Percentiles rank a stretch among this genome's conserved stretches.
Conservation (phyloP, 1,139 yeast genomes). For the Yamadazyma kanchanaburiensis region DNA sequence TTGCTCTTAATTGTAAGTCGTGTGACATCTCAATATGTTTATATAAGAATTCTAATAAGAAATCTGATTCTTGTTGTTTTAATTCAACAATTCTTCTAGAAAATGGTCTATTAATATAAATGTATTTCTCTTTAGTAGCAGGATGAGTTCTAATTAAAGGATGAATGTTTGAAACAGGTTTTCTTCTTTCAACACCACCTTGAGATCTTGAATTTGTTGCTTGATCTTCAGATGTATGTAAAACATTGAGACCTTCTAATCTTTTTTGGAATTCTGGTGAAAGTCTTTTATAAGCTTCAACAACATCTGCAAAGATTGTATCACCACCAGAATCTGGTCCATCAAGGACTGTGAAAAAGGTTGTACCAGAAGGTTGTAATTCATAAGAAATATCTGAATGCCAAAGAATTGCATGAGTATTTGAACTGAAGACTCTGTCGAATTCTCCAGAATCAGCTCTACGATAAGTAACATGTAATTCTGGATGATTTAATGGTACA, state of each 20-base stretch:
- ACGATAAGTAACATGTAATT: constrained; percentile 59
- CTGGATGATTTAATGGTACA: constrained; percentile 54
- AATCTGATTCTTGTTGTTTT: constrained; percentile 61
- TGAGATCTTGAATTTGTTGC: constrained; percentile 50
- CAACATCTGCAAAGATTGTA: constrained; percentile 59
- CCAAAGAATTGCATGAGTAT: constrained; percentile 43
- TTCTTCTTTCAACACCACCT: constrained; percentile 65
- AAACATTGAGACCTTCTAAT: constrained; percentile 53
- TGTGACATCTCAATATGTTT: constrained; percentile 44
- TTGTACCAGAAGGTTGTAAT: constrained; percentile 62
- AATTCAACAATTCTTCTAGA: constrained; percentile 61
- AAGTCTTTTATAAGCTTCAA: constrained; percentile 61
- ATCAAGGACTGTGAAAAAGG: constrained; percentile 55
- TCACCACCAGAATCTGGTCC: constrained; percentile 71
- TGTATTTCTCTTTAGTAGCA: constrained; percentile 57
- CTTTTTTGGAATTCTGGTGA: constrained; percentile 58
- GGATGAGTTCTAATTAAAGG: constrained; percentile 71
- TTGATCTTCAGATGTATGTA: constrained; percentile 69
- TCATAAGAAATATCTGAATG: constrained; percentile 71
- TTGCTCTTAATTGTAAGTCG: constrained; percentile 40
- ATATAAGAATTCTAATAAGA: constrained; percentile 50
- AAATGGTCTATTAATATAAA: constrained; percentile 60
- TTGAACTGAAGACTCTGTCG: constrained; percentile 29
- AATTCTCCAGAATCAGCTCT: constrained; percentile 38
- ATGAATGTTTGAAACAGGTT: constrained; percentile 56